These are phyloP conservation scores for Ogataea angusta DNA, from an alignment of 805 yeast genomes.

Conservation along the genomic window DNA sequence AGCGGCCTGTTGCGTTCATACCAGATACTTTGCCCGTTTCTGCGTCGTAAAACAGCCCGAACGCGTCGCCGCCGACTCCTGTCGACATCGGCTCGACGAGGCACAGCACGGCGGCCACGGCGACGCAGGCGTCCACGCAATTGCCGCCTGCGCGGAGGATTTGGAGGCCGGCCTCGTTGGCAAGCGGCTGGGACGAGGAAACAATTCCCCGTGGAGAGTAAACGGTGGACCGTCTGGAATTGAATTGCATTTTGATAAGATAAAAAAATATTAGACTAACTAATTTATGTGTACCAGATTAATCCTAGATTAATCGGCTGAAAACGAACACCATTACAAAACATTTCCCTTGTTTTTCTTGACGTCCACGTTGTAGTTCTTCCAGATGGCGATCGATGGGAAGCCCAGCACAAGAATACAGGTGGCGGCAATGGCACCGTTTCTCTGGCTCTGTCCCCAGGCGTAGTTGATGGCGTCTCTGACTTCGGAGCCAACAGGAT, in stretches of 20 bases:
- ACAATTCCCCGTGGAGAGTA: conserved; percentile 72
- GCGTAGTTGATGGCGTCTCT: conserved; percentile 30
- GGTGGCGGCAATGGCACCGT: conserved; percentile 26
- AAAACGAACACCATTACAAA: conserved; percentile 2
- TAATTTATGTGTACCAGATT: no score
- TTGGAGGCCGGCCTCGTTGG: conserved; percentile 68
- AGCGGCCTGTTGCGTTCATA: conserved; percentile 72
- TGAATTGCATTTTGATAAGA: conserved; percentile 12
- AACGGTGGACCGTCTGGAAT: conserved; percentile 69
- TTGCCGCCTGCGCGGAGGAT: conserved; percentile 72
- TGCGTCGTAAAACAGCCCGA: conserved; percentile 55
- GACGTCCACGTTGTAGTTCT: conserved; percentile 26
- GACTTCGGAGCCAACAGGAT: conserved; percentile 24
- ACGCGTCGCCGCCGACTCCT: conserved; percentile 69
- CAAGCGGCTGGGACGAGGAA: conserved; percentile 72
- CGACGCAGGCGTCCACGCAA: conserved; percentile 62
- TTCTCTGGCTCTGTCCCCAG: conserved; percentile 26
- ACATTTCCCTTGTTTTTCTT: conserved; percentile 23
- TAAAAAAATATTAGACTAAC: neutral
- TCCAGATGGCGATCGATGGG: conserved; percentile 29
- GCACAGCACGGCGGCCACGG: conserved; percentile 53
- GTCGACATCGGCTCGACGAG: conserved; percentile 59
- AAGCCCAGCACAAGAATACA: conserved; percentile 23
- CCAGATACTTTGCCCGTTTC: conserved; percentile 54
- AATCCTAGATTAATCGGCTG: no score